Conservation (phyloP, 495 filamentous ascomycete species). For the Podospora pseudopauciseta region DNA sequence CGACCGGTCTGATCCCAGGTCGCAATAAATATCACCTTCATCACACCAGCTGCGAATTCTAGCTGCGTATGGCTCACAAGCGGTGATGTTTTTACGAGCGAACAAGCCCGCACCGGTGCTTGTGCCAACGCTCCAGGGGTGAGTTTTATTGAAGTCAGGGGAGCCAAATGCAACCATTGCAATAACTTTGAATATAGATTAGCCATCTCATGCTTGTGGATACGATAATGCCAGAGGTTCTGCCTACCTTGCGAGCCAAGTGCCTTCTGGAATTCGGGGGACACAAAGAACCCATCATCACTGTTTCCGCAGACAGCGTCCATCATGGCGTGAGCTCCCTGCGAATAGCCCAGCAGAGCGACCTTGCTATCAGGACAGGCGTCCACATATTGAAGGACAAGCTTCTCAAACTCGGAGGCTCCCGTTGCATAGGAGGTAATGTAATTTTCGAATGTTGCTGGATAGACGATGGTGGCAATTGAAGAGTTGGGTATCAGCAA, state of each 20-base stretch:
- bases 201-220: neutral
- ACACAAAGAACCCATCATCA: neutral
- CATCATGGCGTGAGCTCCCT: slow-evolving; percentile 20
- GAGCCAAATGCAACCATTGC: slow-evolving; percentile 25
- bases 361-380: slow-evolving; percentile 29
- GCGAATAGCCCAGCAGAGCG: slow-evolving; percentile 31
- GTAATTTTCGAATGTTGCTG: slow-evolving; percentile 20
- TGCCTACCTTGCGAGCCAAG: neutral
- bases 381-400: slow-evolving; percentile 17
- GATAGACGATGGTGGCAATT: slow-evolving; percentile 19
- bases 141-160: slow-evolving; percentile 18
- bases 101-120: slow-evolving; percentile 23
- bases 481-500: slow-evolving; percentile 14
- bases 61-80: slow-evolving; percentile 20
- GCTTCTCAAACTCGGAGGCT: slow-evolving; percentile 18
- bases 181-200: slow-evolving; percentile 19
- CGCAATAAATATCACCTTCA: slow-evolving; percentile 30
- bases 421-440: slow-evolving; percentile 17
- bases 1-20: slow-evolving; percentile 10
- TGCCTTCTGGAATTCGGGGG: neutral
- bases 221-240: neutral
- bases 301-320: slow-evolving; percentile 10
- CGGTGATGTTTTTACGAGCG: slow-evolving; percentile 13
- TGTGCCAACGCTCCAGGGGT: slow-evolving; percentile 24
- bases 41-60: slow-evolving; percentile 27